Evolutionary conservation across 768 basidiomycete genomes (phyloP).

Genomic region (Kwoniella dendrophila): DNA sequence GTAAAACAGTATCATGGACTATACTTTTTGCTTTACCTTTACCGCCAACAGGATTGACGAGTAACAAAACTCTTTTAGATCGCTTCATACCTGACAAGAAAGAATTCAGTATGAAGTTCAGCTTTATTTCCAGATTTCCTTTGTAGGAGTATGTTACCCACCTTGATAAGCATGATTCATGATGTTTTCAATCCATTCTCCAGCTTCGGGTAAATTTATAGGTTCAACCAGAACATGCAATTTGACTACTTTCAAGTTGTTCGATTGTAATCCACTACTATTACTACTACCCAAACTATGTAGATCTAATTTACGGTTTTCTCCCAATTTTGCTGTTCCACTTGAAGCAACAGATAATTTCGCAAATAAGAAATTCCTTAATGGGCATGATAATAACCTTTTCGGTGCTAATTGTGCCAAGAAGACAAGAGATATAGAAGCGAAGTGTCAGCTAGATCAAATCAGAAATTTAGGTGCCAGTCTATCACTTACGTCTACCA

Average conservation of each 20-base stretch:
- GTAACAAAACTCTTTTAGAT: conserved; percentile 40
- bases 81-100: conserved; percentile 33
- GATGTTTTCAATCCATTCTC: conserved; percentile 38
- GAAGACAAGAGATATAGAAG: neutral
- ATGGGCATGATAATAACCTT: conserved; percentile 32
- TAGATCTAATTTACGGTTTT: conserved; percentile 37
- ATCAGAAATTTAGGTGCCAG: neutral
- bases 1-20: conserved; percentile 46
- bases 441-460: neutral
- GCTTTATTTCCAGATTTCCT: neutral
- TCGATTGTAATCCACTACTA: neutral
- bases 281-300: conserved; percentile 31
- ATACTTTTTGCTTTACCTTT: conserved; percentile 51
- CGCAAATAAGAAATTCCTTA: conserved; percentile 36
- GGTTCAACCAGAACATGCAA: conserved; percentile 49
- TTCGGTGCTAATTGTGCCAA: conserved; percentile 39
- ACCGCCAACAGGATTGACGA: conserved; percentile 56
- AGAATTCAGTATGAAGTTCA: neutral
- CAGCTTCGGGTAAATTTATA: conserved; percentile 39
- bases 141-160: conserved; percentile 11
- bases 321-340: conserved; percentile 5
- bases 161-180: conserved; percentile 37
- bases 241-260: conserved; percentile 28
- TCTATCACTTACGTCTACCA: conserved; percentile 40
- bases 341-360: conserved; percentile 13